Evolutionary conservation across 192 early-diverging fungal species (phyloP), one percentile per base, ranked within the genome.

Genomic region (Mortierella alpina): DNA sequence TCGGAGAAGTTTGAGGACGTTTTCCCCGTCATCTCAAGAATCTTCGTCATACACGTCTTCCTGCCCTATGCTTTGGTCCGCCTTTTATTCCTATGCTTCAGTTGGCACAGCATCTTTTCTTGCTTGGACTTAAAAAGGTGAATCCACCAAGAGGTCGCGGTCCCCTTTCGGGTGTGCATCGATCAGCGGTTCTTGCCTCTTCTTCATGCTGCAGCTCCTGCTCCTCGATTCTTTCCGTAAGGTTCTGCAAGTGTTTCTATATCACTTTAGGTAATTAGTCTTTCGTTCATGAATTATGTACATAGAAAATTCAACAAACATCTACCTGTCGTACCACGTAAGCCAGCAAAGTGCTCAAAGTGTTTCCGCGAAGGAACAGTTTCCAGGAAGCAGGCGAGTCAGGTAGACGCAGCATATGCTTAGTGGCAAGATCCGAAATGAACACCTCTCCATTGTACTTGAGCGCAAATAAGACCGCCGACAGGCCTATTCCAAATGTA

Each of bases 391-490:
- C 67, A 48, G 69, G 0, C 23, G 70, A 72, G 59, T 63, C 53
- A 15, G 70, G 70, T 20, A 72, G 70, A 15, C 70, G 61, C 20
- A 72, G 70, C 61, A 63, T 31, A n/a, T 72, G 70, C 42, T 72
- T 70, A 18, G 70, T 72, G 9, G 70, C 67, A 14, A 72, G 61
- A 41, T 63, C 70, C 7, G 61, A 72, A 15, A 70, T 41, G 45
- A 70, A 70, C 59, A 61, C 68, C n/a, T 61, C 20, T 31, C 42
- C 70, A 63, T 72, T 22, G 70, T 56, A 72, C 20, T 60, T 12
- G 44, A 72, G 41, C 7, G 70, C 18, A 42, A 72, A 63, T 10
- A 63, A 22, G 42, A 72, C 70, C n/a, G 70, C 59, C 15, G 22
- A 70, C 20, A 70, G 22, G 55, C 53, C 70, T 72, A 63, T 72